Evolutionary conservation across 805 yeast genomes (phyloP).

Genomic region (Wickerhamiella occidentalis): DNA sequence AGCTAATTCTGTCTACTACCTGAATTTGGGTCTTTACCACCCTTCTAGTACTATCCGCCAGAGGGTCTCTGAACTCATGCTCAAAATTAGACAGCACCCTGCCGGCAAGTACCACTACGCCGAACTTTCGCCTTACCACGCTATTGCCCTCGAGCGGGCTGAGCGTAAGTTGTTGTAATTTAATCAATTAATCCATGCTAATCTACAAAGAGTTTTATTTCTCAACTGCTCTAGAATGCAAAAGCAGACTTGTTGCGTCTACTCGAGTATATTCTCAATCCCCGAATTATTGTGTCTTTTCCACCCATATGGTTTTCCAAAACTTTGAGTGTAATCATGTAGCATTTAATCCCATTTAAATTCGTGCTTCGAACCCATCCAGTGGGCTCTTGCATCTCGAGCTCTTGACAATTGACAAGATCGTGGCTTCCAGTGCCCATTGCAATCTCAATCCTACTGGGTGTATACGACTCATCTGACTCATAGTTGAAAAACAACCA

Average conservation of each 20-base stretch:
- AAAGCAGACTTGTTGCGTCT: neutral
- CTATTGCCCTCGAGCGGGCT: slow-evolving; percentile 12
- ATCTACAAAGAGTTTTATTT: too few species aligned
- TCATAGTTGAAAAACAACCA: slow-evolving; percentile 58
- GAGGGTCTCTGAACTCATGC: slow-evolving; percentile 20
- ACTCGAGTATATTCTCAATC: slow-evolving; percentile 24
- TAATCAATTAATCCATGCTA: too few species aligned
- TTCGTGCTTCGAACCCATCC: slow-evolving; percentile 65
- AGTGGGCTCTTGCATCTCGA: slow-evolving; percentile 49
- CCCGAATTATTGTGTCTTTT: slow-evolving; percentile 82
- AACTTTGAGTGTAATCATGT: slow-evolving; percentile 48
- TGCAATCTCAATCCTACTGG: slow-evolving; percentile 47
- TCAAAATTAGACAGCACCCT: slow-evolving; percentile 22
- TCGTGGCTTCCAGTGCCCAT: slow-evolving; percentile 79
- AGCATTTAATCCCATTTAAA: slow-evolving; percentile 54
- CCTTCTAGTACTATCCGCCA: slow-evolving; percentile 21
- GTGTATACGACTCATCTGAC: slow-evolving; percentile 88
- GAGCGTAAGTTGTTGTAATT: slow-evolving; percentile 7
- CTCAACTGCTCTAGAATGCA: neutral
- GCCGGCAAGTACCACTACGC: slow-evolving; percentile 23
- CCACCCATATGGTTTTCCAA: slow-evolving; percentile 86
- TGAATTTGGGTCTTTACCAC: slow-evolving; percentile 26
- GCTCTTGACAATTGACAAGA: slow-evolving; percentile 49
- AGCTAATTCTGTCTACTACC: slow-evolving; percentile 21
- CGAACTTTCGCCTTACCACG: slow-evolving; percentile 15